A percentile compares a stretch with the other conserved stretches of the same genome.
Conservation (phyloP, 2,329 filamentous ascomycete species). For the Graphilbum sp. region DNA sequence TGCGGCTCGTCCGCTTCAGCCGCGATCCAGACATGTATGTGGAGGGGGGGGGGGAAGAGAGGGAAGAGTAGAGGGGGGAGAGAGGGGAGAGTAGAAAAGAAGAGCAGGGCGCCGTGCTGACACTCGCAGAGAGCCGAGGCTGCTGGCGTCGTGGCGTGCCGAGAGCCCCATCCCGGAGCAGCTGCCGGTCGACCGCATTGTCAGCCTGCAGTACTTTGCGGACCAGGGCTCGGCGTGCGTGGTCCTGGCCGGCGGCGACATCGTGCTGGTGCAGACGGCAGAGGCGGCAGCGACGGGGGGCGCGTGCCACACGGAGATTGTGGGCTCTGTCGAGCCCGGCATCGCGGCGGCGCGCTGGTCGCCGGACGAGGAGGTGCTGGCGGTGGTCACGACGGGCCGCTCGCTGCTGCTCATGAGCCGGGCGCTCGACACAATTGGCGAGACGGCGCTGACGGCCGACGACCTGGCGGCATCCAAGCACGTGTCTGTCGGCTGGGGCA, state of each 20-base stretch:
- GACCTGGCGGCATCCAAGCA: conserved; percentile 82
- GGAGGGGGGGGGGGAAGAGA: neutral
- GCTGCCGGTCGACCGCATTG: conserved; percentile 55
- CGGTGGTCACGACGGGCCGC: conserved; percentile 52
- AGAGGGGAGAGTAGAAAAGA: neutral
- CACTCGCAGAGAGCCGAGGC: conserved; percentile 12
- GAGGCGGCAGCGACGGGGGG: conserved; percentile 31
- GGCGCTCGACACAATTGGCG: conserved; percentile 69
- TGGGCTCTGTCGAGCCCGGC: conserved; percentile 84
- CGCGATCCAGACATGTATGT: neutral
- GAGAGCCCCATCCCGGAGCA: conserved; percentile 58
- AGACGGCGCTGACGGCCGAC: conserved; percentile 53
- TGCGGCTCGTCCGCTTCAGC: conserved; percentile 49
- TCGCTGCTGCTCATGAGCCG: conserved; percentile 87
- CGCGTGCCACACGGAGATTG: conserved; percentile 71
- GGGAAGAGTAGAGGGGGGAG: neutral
- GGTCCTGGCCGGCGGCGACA: conserved; percentile 79
- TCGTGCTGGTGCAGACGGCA: conserved; percentile 36
- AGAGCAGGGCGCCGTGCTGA: too few relatives aligned
- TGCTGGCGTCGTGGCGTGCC: conserved; percentile 77
- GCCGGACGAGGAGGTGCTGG: conserved; percentile 81
- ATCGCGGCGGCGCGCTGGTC: conserved; percentile 87
- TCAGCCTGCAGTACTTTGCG: conserved; percentile 71
- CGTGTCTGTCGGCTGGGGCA: conserved; percentile 95
- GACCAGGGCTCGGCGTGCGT: conserved; percentile 66